Base-by-base conservation (phyloP, 2,329 filamentous ascomycete genomes). In the Coleophoma cylindrospora region DNA sequence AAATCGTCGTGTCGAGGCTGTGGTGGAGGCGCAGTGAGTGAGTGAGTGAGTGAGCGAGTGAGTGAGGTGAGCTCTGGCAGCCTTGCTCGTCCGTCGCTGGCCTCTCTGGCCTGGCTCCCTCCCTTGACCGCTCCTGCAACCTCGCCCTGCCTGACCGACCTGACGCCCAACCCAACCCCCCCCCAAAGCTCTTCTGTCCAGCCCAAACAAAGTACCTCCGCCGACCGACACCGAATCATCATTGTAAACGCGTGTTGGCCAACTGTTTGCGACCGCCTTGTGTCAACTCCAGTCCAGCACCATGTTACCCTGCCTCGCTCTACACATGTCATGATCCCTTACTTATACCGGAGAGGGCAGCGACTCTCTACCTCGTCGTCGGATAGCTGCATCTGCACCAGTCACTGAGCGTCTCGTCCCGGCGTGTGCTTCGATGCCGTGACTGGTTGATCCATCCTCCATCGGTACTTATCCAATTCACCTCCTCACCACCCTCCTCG, bases 291-390 rank as follows among this genome's bases (percentile, higher is more conserved):
- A 34, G 22, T 32, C 34, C 22, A 34, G 22, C 34, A 34, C 17
- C 27, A 43, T 37, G 40, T 49, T 44, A 44, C 43, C 40, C 27
- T 32, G 19, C 32, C 43, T 43, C 46, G 45, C 45, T 45, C 44
- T 27, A 34, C 50, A 38, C 48, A 58, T 61, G 55, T 57, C 57
- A 64, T 64, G 60, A 60, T 59, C 52, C 50, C 50, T 37, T 55
- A 55, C 56, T 57, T 58, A 53, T 56, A 53, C 34, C 55, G 47
- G 57, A 57, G 56, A 55, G 54, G 57, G 57, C 55, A 54, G 47
- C 54, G 58, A 50, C 50, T 51, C 60, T 59, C 54, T 51, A 37
- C 43, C 49, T 52, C 33, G 44, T 52, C 33, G 44, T 50, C 60
- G 56, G 55, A 54, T 55, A 57, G 48, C 50, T 59, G 61, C 60